phyloP scores from a whole-genome alignment of 768 basidiomycete species.

The Termitomyces sp. region DNA sequence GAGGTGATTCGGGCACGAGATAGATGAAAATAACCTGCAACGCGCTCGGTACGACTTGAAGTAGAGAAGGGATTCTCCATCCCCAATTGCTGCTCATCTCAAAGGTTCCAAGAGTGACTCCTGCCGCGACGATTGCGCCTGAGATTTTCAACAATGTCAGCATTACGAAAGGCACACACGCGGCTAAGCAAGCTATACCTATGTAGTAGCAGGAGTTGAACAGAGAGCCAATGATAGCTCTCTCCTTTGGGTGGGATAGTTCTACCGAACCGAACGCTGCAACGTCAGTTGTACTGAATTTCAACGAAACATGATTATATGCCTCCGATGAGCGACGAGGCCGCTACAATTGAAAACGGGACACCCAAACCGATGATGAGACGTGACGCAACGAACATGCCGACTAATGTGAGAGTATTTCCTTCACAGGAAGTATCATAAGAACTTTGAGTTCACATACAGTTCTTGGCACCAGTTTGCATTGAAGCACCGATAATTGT shows the following conservation, averaged over 20 bases:
- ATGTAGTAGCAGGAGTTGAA: constrained; percentile 64
- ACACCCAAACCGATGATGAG: constrained; percentile 56
- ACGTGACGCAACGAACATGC: constrained; percentile 54
- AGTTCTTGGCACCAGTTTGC: constrained; percentile 43
- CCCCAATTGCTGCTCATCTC: constrained; percentile 53
- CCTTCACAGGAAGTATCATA: background rate
- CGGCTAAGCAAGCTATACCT: constrained; percentile 21
- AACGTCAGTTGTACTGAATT: background rate
- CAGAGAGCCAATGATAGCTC: constrained; percentile 56
- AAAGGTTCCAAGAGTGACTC: constrained; percentile 62
- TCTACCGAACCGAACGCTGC: constrained; percentile 25
- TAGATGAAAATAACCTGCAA: constrained; percentile 52
- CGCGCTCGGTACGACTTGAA: constrained; percentile 48
- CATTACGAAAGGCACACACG: background rate
- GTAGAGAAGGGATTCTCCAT: constrained; percentile 63
- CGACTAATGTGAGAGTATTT: constrained; percentile 28
- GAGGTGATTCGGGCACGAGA: constrained; percentile 60
- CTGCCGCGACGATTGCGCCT: constrained; percentile 56
- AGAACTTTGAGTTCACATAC: constrained; percentile 23
- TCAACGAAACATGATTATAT: background rate
- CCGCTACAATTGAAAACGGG: constrained; percentile 58
- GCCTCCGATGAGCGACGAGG: constrained; percentile 61
- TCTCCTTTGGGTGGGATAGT: constrained; percentile 65
- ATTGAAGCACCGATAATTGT: constrained; percentile 43
- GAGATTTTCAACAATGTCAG: background rate